Evolutionary conservation across 208 protist species (phyloP), one percentile per base, ranked within the genome.

Genomic region (Porcisia hertigi): DNA sequence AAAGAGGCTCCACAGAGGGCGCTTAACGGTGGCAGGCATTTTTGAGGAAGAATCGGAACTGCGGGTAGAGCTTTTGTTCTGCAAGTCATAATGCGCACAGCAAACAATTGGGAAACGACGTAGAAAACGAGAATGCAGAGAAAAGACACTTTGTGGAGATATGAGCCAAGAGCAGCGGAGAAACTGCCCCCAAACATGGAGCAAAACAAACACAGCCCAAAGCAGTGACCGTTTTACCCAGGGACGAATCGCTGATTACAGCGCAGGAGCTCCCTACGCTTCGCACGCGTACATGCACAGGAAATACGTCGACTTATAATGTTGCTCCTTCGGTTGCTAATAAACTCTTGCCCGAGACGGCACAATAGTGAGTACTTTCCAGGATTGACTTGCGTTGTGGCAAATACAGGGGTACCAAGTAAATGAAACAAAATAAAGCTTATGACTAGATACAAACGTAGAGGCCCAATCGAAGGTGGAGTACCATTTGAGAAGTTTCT

Each of bases 1-100:
- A 52, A 97, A 78, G 23, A 88, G 74, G 49, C 79, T 86, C 92
- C 91, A 97, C 3, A 96, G 71, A 11, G 94, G 94, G 20, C 94
- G 88, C 82, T 94, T 94, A 25, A 97, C 94, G 43, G 67, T 57
- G 23, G 82, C 79, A 16, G 79, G 75, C 76, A 83, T 85, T 36
- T 65, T 67, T n/a, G 6, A 53, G 65, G 41, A 12, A 49, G 36
- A 72, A 20, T 52, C 54, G 43, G n/a, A 59, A 39, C 18, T 18
- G 16, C 7, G 11, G 36, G 20, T 49, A 30, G 23, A 11, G 63
- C 39, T 30, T 16, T 52, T 52, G 23, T 18, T 49, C 39, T 52
- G 6, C 20, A 34, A 34, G 8, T 45, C 45, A 47, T 5, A 20
- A 9, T 52, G 63, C 7, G 16, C 20, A 1, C 55, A 79, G 60